Evolutionary conservation across 2,329 filamentous ascomycete genomes (phyloP), one percentile per base, ranked within the genome.

Genomic region (Cytospora piceae): DNA sequence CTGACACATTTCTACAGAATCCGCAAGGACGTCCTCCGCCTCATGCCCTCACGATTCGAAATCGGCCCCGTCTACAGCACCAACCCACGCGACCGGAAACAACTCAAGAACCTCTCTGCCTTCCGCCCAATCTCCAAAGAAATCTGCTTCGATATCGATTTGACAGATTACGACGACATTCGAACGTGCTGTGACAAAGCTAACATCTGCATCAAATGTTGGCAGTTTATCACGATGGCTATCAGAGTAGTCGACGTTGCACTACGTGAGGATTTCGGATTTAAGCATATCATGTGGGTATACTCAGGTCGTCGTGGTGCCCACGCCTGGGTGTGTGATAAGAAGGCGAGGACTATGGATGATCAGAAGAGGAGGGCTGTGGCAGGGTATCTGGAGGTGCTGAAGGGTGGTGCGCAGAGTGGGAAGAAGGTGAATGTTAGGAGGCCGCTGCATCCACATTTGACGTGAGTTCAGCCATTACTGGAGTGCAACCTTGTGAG

Each of bases 81-180:
- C 56, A 97, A 98, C 76, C 95, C 95, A 0, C 90, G 93, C 72
- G 95, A 99, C 73, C 89, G 94, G 73, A 99, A 98, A 80, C 90
- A 90, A 0, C 79, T 98, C 39, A 88, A 90, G 61, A 94, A 93
- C 77, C 86, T 89, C 42, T 87, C 87, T 57, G 87, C 92, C 11
- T 97, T 99, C 80, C 90, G 90, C 69, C 94, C 95, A 0, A 77
- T 97, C 37, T 86, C 91, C 64, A 99, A 99, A 77, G 95, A 99
- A 77, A 82, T 99, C 49, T 97, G 97, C 72, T 98, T 99, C 77
- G 95, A 99, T 90, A 98, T 99, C 73, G 95, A 99, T 85, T 86
- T 99, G 86, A 98, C 95, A 63, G 95, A 98, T 79, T 99, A 99
- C 78, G 95, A 99, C 76, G 93, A 96, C 70, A 92, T 99, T 70